Percentiles rank a stretch among this genome's conserved stretches.
phyloP scores from a whole-genome alignment of 2,329 filamentous ascomycete species.

The Penicillium sp. region DNA sequence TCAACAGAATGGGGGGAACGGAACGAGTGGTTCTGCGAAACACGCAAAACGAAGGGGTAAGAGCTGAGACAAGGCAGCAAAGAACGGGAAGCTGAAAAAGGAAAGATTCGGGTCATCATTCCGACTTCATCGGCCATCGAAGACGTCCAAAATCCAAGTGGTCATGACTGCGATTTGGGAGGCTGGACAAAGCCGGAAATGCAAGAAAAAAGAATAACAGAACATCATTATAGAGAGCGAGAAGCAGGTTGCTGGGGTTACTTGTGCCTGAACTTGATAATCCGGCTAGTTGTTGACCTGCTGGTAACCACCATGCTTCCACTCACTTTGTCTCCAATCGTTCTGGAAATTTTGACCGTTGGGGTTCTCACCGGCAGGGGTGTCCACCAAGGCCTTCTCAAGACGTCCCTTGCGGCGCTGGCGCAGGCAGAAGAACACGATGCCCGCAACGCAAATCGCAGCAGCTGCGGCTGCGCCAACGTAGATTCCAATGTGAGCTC shows the following conservation, averaged over 20 bases:
- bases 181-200: not conserved
- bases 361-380: slow-evolving; percentile 44
- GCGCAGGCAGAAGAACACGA: slow-evolving; percentile 50
- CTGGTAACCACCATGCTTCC: slow-evolving; percentile 31
- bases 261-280: not conserved
- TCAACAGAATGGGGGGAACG: slow-evolving; percentile 3
- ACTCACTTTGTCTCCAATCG: slow-evolving; percentile 41
- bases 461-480: slow-evolving; percentile 38
- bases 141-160: not conserved
- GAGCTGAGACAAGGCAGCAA: not conserved
- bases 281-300: slow-evolving; percentile 22
- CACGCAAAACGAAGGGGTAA: not conserved
- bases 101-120: slow-evolving; percentile 7
- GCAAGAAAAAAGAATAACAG: not conserved
- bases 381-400: slow-evolving; percentile 50
- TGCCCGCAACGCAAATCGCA: slow-evolving; percentile 34
- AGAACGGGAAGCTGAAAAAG: not conserved
- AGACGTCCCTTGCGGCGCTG: slow-evolving; percentile 52
- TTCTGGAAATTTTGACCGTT: slow-evolving; percentile 41
- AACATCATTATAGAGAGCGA: slow-evolving; percentile 5
- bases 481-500: slow-evolving; percentile 51
- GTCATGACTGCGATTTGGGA: not conserved
- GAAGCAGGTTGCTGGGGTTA: slow-evolving; percentile 9
- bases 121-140: not conserved
- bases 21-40: not conserved